Conservation (phyloP, 768 basidiomycete genomes). For the Boletus coccyginus region DNA sequence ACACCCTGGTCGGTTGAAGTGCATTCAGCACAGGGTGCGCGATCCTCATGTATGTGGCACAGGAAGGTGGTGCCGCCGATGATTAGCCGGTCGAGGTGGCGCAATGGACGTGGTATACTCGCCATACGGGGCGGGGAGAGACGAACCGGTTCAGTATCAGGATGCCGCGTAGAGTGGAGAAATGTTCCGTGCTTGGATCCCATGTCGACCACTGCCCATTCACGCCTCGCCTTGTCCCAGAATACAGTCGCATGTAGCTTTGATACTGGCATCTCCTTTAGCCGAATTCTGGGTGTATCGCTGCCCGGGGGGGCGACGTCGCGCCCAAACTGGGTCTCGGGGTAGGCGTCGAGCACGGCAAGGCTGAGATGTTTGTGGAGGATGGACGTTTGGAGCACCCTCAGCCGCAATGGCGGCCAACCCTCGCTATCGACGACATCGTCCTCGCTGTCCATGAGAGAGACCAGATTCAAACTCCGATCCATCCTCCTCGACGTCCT, state of each 20-base stretch:
- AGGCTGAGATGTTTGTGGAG: slow-evolving; percentile 51
- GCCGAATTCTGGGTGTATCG: slow-evolving; percentile 58
- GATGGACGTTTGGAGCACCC: slow-evolving; percentile 38
- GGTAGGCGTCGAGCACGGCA: slow-evolving; percentile 59
- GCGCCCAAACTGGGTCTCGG: slow-evolving; percentile 72
- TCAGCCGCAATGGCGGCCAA: slow-evolving; percentile 39
- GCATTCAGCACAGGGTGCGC: slow-evolving; percentile 62
- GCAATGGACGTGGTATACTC: slow-evolving; percentile 62
- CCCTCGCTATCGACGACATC: slow-evolving; percentile 51
- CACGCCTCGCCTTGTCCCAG: slow-evolving; percentile 56
- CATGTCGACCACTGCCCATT: slow-evolving; percentile 82
- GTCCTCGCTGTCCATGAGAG: slow-evolving; percentile 14
- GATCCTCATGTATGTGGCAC: slow-evolving; percentile 65
- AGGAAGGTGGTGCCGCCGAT: slow-evolving; percentile 71
- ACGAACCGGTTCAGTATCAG: slow-evolving; percentile 37
- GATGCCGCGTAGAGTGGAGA: slow-evolving; percentile 32
- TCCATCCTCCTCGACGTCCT: neutral
- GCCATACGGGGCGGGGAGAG: slow-evolving; percentile 65
- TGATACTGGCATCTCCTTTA: slow-evolving; percentile 84
- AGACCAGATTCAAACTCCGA: slow-evolving; percentile 24
- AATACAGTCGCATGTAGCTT: slow-evolving; percentile 76
- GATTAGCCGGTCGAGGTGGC: slow-evolving; percentile 62
- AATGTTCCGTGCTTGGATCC: slow-evolving; percentile 86
- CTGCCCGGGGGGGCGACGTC: slow-evolving; percentile 54
- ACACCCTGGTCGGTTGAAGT: slow-evolving; percentile 48